Conservation (phyloP, 768 basidiomycete species). For the Paxillus ammoniavirescens region DNA sequence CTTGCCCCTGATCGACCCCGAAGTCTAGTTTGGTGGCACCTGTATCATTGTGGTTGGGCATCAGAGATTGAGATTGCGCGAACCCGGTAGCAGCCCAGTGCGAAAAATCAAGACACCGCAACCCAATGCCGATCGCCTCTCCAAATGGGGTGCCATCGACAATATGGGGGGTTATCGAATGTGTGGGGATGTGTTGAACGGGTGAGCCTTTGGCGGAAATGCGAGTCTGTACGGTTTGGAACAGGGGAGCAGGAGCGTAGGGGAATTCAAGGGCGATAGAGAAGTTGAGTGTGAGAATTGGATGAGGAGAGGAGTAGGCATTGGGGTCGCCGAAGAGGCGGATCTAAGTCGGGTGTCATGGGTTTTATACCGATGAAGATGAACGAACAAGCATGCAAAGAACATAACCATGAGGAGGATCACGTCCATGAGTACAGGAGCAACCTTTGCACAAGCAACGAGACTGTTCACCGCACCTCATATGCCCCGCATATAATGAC, state of each 20-base stretch:
- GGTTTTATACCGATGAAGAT: neutral
- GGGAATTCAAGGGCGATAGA: constrained; percentile 41
- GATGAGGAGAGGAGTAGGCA: constrained; percentile 38
- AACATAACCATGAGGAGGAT: neutral
- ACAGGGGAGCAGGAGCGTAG: neutral
- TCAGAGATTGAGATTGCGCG: too few relatives aligned
- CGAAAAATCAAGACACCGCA: constrained; percentile 43
- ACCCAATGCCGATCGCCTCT: constrained; percentile 59
- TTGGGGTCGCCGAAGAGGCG: constrained; percentile 80
- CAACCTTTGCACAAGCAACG: neutral
- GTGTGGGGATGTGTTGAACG: constrained; percentile 45
- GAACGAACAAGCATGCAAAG: neutral
- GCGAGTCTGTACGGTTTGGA: neutral
- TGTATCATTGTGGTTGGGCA: too few relatives aligned
- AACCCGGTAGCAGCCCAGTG: neutral
- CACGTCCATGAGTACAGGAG: neutral
- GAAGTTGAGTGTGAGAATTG: constrained; percentile 57
- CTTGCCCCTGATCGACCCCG: constrained; percentile 15
- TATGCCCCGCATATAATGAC: constrained; percentile 81
- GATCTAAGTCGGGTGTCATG: constrained; percentile 45
- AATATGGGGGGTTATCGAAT: constrained; percentile 65
- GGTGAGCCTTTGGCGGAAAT: neutral
- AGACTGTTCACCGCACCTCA: constrained; percentile 47
- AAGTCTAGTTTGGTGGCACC: neutral
- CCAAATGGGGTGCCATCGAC: constrained; percentile 78